Conservation (phyloP, 1,139 yeast genomes). For the Yamadazyma kanchanaburiensis region DNA sequence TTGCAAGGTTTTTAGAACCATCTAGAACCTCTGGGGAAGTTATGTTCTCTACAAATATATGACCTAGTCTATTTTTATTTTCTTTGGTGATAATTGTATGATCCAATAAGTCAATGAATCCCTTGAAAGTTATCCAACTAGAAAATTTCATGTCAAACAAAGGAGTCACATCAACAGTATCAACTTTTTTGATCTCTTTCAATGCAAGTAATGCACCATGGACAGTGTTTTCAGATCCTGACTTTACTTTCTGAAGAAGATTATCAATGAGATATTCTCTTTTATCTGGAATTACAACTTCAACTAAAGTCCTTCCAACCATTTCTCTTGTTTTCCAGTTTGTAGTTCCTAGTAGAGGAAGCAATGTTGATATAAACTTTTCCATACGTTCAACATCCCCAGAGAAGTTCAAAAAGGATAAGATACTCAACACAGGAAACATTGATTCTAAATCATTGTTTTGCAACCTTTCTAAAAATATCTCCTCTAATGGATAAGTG, state of each 20-base stretch:
- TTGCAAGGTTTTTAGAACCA: conserved; percentile 11
- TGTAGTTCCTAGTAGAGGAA: conserved; percentile 44
- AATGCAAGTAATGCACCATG: conserved; percentile 54
- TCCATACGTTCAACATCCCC: conserved; percentile 46
- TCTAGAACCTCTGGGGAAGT: conserved; percentile 1
- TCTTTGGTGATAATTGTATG: conserved; percentile 2
- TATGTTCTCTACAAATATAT: conserved; percentile 5
- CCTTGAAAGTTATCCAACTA: conserved; percentile 10
- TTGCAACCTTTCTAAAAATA: conserved; percentile 44
- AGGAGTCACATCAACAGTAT: conserved; percentile 1
- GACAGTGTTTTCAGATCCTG: conserved; percentile 29
- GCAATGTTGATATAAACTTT: conserved; percentile 46
- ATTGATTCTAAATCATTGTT: conserved; percentile 47
- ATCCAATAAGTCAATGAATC: conserved; percentile 7
- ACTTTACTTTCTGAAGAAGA: background rate
- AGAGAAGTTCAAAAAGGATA: conserved; percentile 64
- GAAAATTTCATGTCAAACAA: conserved; percentile 3
- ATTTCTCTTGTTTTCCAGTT: conserved; percentile 86
- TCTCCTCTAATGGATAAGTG: conserved; percentile 50
- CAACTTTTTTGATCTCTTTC: conserved; percentile 2
- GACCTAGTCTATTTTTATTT: background rate
- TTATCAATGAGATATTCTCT: background rate
- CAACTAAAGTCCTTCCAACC: conserved; percentile 69
- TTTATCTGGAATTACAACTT: conserved; percentile 14
- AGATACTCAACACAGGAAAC: conserved; percentile 70